phyloP scores from a whole-genome alignment of 2,329 filamentous ascomycete genomes.

The Rugonectria rugulosa region DNA sequence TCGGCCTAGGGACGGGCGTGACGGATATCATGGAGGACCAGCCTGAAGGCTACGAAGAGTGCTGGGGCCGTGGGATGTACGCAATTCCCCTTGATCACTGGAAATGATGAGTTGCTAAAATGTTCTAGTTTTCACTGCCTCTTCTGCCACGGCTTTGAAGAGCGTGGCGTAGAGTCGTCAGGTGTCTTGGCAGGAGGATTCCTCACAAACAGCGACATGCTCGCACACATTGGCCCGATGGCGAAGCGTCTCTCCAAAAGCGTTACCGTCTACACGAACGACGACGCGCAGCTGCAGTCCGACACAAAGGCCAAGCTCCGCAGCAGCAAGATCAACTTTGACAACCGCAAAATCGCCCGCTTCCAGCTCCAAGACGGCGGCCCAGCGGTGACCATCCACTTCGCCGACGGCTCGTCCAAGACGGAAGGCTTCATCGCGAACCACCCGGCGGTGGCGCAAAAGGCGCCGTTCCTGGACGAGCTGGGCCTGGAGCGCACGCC shows the following conservation, averaged over 20 bases:
- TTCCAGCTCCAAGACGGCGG: constrained; percentile 40
- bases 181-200: constrained; percentile 56
- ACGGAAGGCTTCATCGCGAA: constrained; percentile 52
- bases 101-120: not conserved
- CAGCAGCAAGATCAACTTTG: constrained; percentile 47
- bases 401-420: constrained; percentile 48
- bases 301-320: constrained; percentile 39
- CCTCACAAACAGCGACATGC: constrained; percentile 40
- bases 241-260: constrained; percentile 51
- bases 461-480: constrained; percentile 51
- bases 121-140: constrained; percentile 61
- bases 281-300: constrained; percentile 43
- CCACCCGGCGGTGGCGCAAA: constrained; percentile 47
- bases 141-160: constrained; percentile 67
- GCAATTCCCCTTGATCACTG: constrained; percentile 25
- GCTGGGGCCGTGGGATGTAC: constrained; percentile 61
- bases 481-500: constrained; percentile 52
- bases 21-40: constrained; percentile 56
- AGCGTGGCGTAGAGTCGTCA: constrained; percentile 54
- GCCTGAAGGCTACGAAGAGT: constrained; percentile 61
- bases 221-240: constrained; percentile 52
- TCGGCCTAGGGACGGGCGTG: constrained; percentile 64
- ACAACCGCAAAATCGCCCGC: constrained; percentile 43
- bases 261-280: constrained; percentile 62
- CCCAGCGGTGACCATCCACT: constrained; percentile 45